Evolutionary conservation across 139 green algal genomes (phyloP).

Genomic region (Nannochloris sp.): DNA sequence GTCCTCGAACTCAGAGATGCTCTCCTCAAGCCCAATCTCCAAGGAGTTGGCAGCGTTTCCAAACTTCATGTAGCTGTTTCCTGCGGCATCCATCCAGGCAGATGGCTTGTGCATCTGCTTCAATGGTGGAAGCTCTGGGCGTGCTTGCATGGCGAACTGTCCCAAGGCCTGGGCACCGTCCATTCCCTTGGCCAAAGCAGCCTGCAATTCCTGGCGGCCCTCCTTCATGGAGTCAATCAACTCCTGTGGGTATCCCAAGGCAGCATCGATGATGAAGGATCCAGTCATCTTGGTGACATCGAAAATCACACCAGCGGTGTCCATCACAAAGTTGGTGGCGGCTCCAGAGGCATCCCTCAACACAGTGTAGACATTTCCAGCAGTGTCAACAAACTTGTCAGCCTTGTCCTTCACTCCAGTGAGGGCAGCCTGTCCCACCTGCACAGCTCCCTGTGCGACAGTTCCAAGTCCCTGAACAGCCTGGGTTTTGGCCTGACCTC

Average conservation of each 20-base stretch:
- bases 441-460: neutral
- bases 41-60: neutral
- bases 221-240: neutral
- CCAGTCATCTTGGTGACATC: neutral
- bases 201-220: neutral
- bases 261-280: neutral
- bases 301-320: neutral
- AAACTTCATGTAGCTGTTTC: neutral
- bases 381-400: slow-evolving; percentile 1
- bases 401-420: neutral
- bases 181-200: neutral
- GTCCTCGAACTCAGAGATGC: neutral
- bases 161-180: neutral
- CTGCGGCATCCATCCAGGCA: neutral
- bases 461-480: neutral
- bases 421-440: neutral
- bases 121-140: slow-evolving; percentile 2
- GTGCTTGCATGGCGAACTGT: slow-evolving; percentile 5
- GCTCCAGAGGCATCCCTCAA: neutral
- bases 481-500: neutral
- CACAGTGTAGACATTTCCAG: neutral
- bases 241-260: neutral
- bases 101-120: neutral
- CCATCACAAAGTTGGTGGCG: neutral
- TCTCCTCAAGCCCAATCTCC: neutral